phyloP scores from a whole-genome alignment of 1,139 yeast species.

The Candida neerlandica region DNA sequence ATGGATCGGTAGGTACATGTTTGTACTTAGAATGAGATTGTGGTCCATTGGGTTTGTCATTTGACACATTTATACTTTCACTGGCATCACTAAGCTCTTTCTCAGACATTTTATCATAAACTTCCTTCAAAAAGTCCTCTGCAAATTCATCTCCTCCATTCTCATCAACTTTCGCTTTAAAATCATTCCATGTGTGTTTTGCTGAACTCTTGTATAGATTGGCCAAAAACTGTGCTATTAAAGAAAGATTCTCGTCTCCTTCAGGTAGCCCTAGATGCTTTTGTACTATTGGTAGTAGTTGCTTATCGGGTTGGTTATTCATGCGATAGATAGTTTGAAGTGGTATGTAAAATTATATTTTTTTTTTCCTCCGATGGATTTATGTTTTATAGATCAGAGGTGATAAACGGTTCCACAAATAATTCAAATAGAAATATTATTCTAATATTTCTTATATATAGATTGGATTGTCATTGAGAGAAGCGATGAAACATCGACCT shows the following conservation, averaged over 20 bases:
- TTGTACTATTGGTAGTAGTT: conserved; percentile 5
- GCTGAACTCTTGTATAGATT: conserved; percentile 42
- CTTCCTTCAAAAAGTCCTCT: conserved; percentile 39
- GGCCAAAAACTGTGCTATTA: conserved; percentile 58
- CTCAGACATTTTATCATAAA: conserved; percentile 28
- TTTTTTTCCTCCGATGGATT: background rate
- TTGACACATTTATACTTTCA: background rate
- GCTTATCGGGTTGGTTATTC: background rate
- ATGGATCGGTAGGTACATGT: conserved; percentile 21
- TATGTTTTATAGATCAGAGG: background rate
- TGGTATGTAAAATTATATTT: background rate
- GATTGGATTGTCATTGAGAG: too few species aligned
- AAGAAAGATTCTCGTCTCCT: conserved; percentile 42
- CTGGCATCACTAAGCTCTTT: background rate
- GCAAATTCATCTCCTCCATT: conserved; percentile 71
- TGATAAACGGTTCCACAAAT: background rate
- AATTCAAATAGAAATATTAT: too few species aligned
- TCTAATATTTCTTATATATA: too few species aligned
- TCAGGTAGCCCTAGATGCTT: conserved; percentile 8
- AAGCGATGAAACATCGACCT: too few species aligned
- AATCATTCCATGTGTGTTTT: conserved; percentile 28
- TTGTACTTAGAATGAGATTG: conserved; percentile 5
- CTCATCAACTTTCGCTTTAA: conserved; percentile 45
- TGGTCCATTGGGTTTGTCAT: background rate
- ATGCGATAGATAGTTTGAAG: background rate